Percentiles rank a stretch among this genome's conserved stretches.
phyloP scores from a whole-genome alignment of 1,284 basidiomycete species.

The Schizopora paradoxa region DNA sequence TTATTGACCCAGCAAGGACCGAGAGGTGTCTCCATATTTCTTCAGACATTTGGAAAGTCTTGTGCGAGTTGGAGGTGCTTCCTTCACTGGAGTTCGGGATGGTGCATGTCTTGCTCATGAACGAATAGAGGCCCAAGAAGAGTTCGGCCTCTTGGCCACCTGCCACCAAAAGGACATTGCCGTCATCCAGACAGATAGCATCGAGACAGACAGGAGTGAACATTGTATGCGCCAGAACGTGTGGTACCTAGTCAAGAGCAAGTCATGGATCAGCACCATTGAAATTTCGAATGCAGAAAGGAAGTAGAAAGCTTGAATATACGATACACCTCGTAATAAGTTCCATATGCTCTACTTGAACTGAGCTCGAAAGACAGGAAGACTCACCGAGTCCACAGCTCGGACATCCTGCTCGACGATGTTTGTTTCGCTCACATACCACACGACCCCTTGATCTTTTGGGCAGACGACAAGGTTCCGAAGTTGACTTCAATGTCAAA shows the following conservation, averaged over 20 bases:
- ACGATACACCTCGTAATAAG: conserved; percentile 6
- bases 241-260: conserved; percentile 35
- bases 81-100: neutral
- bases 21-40: conserved; percentile 52
- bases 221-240: conserved; percentile 46
- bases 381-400: conserved; percentile 45
- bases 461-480: conserved; percentile 74
- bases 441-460: conserved; percentile 57
- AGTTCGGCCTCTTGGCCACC: conserved; percentile 81
- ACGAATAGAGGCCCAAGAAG: conserved; percentile 53
- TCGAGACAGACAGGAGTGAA: conserved; percentile 70
- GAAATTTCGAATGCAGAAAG: conserved; percentile 6
- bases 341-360: neutral
- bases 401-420: conserved; percentile 66
- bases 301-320: neutral
- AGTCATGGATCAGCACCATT: neutral
- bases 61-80: neutral
- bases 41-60: neutral
- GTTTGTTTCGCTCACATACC: conserved; percentile 52
- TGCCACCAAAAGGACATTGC: conserved; percentile 67
- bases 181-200: conserved; percentile 44
- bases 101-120: conserved; percentile 2
- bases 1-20: conserved; percentile 63
- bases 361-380: neutral
- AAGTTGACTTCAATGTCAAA: conserved; percentile 50